Evolutionary conservation across 345 rosid species (phyloP).

Genomic region (Isatis tinctoria): DNA sequence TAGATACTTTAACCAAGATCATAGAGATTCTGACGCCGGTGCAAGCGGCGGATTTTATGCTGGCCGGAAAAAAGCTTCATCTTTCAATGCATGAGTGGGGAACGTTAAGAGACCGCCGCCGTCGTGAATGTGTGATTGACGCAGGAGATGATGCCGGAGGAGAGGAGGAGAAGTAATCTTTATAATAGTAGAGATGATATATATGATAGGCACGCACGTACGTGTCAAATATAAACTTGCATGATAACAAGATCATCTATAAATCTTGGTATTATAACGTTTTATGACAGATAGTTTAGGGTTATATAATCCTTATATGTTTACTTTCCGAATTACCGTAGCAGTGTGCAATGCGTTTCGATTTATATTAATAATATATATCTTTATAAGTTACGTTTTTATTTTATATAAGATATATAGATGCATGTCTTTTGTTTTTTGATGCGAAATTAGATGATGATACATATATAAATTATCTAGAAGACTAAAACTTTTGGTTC

Average conservation of each 20-base stretch:
- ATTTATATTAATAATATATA: neutral
- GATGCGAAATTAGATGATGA: neutral
- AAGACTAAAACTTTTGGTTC: neutral
- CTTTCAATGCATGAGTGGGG: conserved; percentile 48
- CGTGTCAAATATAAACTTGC: neutral
- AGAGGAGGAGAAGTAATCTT: neutral
- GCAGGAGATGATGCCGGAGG: neutral
- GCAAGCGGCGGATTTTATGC: conserved; percentile 40
- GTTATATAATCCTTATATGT: neutral
- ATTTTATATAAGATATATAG: neutral
- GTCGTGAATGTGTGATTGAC: conserved; percentile 22
- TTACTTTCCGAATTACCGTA: neutral
- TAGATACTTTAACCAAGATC: conserved; percentile 32
- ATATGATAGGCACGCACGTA: conserved; percentile 20
- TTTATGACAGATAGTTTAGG: neutral
- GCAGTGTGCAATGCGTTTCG: neutral
- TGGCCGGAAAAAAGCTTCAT: conserved; percentile 39
- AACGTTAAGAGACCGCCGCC: conserved; percentile 26
- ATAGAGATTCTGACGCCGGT: conserved; percentile 21
- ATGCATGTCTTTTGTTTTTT: neutral
- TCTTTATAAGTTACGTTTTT: neutral
- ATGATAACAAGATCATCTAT: conserved; percentile 3
- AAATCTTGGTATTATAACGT: conserved; percentile 1
- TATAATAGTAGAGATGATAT: neutral
- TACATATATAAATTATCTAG: neutral